Percentiles rank a stretch among this genome's conserved stretches.
phyloP scores from a whole-genome alignment of 306 rosid species.

The Parietaria judaica region DNA sequence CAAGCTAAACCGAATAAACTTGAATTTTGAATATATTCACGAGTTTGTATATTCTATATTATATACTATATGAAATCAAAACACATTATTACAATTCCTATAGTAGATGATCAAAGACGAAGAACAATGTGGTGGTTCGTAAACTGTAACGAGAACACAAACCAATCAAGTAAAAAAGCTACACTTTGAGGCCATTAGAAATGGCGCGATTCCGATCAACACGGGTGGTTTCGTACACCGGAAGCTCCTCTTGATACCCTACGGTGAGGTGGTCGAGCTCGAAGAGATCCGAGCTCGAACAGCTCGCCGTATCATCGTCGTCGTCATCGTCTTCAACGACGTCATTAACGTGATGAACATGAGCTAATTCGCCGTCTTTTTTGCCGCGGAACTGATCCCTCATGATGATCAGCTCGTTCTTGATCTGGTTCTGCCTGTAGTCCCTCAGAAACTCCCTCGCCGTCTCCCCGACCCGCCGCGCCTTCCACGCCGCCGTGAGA shows the following conservation, averaged over 20 bases:
- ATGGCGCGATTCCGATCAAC: slow-evolving; percentile 57
- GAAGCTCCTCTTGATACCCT: slow-evolving; percentile 67
- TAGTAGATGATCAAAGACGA: no score
- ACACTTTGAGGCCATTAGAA: slow-evolving; percentile 36
- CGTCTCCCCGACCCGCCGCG: slow-evolving; percentile 28
- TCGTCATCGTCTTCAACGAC: neutral
- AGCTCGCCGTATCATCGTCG: slow-evolving; percentile 54
- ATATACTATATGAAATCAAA: neutral
- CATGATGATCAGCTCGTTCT: slow-evolving; percentile 26
- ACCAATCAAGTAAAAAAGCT: no score
- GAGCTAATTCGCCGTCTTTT: neutral
- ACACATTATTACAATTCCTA: neutral
- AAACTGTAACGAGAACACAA: no score
- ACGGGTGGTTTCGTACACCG: slow-evolving; percentile 79
- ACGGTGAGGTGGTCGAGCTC: slow-evolving; percentile 72
- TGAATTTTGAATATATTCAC: no score
- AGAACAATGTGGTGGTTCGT: no score
- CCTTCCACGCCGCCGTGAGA: slow-evolving; percentile 51
- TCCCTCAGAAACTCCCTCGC: slow-evolving; percentile 48
- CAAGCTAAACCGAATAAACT: no score
- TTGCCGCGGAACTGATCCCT: slow-evolving; percentile 20
- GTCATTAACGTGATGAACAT: neutral
- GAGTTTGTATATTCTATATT: no score
- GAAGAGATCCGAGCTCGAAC: slow-evolving; percentile 91
- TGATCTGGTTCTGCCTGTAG: slow-evolving; percentile 37